A percentile compares a stretch with the other conserved stretches of the same genome.
These are phyloP conservation scores for Rhodosporidiobolus odoratus DNA, from an alignment of 768 basidiomycete species.

Conservation along the genomic window DNA sequence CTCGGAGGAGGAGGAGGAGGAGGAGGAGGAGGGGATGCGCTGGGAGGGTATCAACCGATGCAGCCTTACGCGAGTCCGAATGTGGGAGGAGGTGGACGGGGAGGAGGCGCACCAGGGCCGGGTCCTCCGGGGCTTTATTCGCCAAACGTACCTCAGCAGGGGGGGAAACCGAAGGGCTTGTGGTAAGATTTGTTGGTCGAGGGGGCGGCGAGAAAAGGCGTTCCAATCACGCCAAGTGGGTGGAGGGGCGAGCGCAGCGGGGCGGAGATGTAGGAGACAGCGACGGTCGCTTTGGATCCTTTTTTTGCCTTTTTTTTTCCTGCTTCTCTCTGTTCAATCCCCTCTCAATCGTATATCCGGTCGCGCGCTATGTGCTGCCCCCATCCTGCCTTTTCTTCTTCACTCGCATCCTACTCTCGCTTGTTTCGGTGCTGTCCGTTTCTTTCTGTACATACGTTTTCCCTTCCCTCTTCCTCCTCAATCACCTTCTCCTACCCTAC, in stretches of 20 bases:
- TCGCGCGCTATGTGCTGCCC: too few species aligned
- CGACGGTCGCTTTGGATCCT: too few species aligned
- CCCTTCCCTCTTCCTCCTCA: background rate
- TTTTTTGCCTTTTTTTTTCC: too few species aligned
- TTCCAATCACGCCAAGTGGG: too few species aligned
- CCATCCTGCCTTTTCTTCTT: too few species aligned
- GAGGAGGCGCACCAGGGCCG: background rate
- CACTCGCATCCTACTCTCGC: too few species aligned
- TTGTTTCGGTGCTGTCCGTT: background rate
- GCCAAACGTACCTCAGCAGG: background rate
- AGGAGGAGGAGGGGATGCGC: background rate
- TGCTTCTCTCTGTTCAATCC: too few species aligned
- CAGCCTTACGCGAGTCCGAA: conserved; percentile 5
- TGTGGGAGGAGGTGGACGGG: background rate
- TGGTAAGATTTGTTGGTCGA: background rate
- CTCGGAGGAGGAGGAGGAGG: background rate
- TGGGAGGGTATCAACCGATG: background rate
- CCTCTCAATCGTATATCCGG: background rate
- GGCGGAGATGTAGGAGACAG: too few species aligned
- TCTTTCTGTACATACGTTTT: background rate
- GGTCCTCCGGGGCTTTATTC: background rate
- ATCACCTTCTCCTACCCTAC: background rate
- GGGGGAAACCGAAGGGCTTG: conserved; percentile 6
- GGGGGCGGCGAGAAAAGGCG: too few species aligned
- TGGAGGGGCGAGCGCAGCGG: too few species aligned